Conservation (phyloP, 2,329 filamentous ascomycete genomes). For the Phialemonium atrogriseum region DNA sequence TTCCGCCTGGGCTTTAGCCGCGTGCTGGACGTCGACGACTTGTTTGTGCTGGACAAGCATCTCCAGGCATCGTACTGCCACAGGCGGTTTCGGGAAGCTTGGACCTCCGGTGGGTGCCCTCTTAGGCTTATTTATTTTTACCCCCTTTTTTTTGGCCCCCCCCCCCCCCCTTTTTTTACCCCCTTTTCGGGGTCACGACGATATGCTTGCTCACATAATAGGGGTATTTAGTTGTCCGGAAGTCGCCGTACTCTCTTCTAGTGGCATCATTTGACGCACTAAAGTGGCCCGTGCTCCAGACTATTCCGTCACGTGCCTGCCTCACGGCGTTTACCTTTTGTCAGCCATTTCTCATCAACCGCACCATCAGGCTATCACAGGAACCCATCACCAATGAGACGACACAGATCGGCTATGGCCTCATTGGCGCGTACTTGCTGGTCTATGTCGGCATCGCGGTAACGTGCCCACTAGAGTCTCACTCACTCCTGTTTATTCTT, state of each 20-base stretch:
- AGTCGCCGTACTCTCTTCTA: constrained; percentile 14
- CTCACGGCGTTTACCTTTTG: constrained; percentile 32
- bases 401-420: constrained; percentile 22
- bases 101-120: constrained; percentile 10
- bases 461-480: too few species aligned
- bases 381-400: constrained; percentile 15
- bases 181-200: too few species aligned
- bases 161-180: too few species aligned
- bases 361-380: constrained; percentile 22
- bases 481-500: too few species aligned
- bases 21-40: constrained; percentile 13
- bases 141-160: background rate
- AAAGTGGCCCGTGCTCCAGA: constrained; percentile 20
- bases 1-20: constrained; percentile 11
- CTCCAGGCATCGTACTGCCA: constrained; percentile 8
- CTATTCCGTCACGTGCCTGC: constrained; percentile 27
- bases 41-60: constrained; percentile 14
- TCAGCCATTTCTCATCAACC: constrained; percentile 35
- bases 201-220: background rate
- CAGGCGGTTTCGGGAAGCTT: constrained; percentile 6
- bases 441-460: constrained; percentile 35
- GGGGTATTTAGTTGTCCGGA: constrained; percentile 9
- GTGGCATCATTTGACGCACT: constrained; percentile 18
- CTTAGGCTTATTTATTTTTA: constrained; percentile 5
- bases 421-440: constrained; percentile 30